phyloP scores from a whole-genome alignment of 495 filamentous ascomycete species.

The Annulohypoxylon stygium region DNA sequence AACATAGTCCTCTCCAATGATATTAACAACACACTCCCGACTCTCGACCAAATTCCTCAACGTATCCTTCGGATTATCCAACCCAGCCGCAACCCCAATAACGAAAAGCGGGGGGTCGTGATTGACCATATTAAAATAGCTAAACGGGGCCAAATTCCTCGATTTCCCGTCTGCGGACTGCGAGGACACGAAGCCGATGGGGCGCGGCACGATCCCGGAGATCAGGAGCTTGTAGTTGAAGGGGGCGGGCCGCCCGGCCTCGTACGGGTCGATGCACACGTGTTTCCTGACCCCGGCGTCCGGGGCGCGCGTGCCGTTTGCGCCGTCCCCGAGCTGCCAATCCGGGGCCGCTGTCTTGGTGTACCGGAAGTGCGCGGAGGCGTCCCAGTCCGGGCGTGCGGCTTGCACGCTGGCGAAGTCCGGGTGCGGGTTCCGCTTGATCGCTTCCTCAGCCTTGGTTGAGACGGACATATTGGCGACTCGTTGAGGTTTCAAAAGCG shows the following conservation, averaged over 20 bases:
- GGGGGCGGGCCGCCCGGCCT: conserved; percentile 71
- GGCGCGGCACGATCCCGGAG: conserved; percentile 85
- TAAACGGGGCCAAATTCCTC: conserved; percentile 86
- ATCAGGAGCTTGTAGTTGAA: conserved; percentile 96
- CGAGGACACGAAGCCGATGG: conserved; percentile 71
- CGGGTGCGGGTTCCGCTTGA: conserved; percentile 73
- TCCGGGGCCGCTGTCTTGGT: conserved; percentile 79
- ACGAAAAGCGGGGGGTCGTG: conserved; percentile 92
- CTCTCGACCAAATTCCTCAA: conserved; percentile 78
- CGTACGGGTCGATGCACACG: conserved; percentile 85
- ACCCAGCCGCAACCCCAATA: conserved; percentile 75
- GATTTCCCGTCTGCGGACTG: conserved; percentile 58
- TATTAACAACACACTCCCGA: conserved; percentile 85
- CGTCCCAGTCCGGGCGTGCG: conserved; percentile 76
- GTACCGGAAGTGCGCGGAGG: conserved; percentile 65
- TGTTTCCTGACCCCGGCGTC: conserved; percentile 68
- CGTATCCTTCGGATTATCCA: conserved; percentile 76
- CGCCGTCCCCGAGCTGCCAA: conserved; percentile 85
- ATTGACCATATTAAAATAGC: conserved; percentile 83
- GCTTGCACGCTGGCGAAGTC: conserved; percentile 85
- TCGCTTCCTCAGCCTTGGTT: conserved; percentile 56
- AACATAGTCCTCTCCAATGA: conserved; percentile 85
- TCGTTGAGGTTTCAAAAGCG: neutral
- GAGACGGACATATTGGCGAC: conserved; percentile 53
- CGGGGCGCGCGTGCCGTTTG: conserved; percentile 64